These are phyloP conservation scores for Malassezia pachydermatis DNA, from an alignment of 1,284 basidiomycete species.

Conservation along the genomic window DNA sequence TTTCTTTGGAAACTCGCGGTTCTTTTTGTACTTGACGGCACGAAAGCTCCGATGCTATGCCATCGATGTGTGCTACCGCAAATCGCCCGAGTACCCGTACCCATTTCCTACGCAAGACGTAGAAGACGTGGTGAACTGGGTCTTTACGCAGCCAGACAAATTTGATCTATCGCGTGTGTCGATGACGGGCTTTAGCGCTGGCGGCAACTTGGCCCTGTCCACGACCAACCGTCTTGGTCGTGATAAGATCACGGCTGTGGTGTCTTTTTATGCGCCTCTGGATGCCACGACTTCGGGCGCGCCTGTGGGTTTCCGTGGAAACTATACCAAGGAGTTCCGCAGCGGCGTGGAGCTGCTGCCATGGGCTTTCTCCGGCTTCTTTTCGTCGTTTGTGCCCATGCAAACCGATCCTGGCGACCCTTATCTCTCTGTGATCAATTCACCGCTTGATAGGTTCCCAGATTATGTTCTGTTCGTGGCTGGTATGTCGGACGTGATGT, in stretches of 20 bases:
- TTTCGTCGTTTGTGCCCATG: constrained; percentile 26
- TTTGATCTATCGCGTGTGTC: constrained; percentile 26
- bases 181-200: constrained; percentile 35
- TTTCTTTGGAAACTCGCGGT: constrained; percentile 17
- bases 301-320: constrained; percentile 5
- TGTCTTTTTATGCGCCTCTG: constrained; percentile 23
- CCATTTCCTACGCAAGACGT: constrained; percentile 29
- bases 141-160: constrained; percentile 20
- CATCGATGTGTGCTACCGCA: constrained; percentile 23
- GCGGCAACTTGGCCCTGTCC: constrained; percentile 35
- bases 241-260: constrained; percentile 23
- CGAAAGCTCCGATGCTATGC: constrained; percentile 9
- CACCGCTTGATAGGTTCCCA: constrained; percentile 22
- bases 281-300: constrained; percentile 25
- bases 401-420: constrained; percentile 21
- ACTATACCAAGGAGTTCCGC: constrained; percentile 11
- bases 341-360: constrained; percentile 25
- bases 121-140: constrained; percentile 24
- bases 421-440: constrained; percentile 21
- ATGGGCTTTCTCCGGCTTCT: constrained; percentile 25
- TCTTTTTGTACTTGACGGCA: constrained; percentile 22
- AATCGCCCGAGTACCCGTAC: constrained; percentile 39
- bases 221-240: constrained; percentile 21
- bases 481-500: constrained; percentile 31
- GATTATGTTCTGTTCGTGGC: constrained; percentile 21